phyloP scores from a whole-genome alignment of 2,329 filamentous ascomycete species.

The Oidium heveae region DNA sequence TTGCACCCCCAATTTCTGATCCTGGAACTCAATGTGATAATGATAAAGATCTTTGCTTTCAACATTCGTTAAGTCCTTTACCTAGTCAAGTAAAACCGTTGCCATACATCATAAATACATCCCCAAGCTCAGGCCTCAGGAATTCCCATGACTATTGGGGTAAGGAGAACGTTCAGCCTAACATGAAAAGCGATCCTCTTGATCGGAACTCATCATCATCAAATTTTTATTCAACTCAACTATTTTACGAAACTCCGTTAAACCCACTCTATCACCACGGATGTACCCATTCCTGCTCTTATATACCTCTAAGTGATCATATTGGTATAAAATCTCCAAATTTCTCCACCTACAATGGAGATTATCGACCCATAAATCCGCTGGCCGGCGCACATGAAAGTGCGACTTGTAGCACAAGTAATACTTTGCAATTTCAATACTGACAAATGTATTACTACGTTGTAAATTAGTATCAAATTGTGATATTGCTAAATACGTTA shows the following conservation, averaged over 20 bases:
- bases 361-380: background rate
- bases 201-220: slow-evolving; percentile 6
- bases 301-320: background rate
- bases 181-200: slow-evolving; percentile 3
- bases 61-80: slow-evolving; percentile 7
- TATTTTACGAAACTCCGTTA: slow-evolving; percentile 8
- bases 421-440: background rate
- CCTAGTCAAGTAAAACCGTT: slow-evolving; percentile 1
- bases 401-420: background rate
- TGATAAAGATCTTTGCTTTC: slow-evolving; percentile 9
- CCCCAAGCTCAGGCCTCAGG: slow-evolving; percentile 10
- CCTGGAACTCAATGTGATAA: background rate
- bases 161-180: slow-evolving; percentile 10
- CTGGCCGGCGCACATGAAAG: background rate
- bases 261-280: slow-evolving; percentile 11
- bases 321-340: background rate
- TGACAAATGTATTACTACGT: no score
- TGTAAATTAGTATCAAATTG: no score
- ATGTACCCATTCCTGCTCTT: slow-evolving; percentile 6
- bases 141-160: slow-evolving; percentile 2
- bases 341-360: background rate
- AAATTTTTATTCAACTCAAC: slow-evolving; percentile 9
- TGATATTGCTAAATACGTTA: no score
- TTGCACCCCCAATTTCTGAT: background rate
- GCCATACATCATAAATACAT: slow-evolving; percentile 3